Percentiles rank a stretch among this genome's conserved stretches.
phyloP scores from a whole-genome alignment of 495 filamentous ascomycete genomes.

The Aspergillus homomorphus region DNA sequence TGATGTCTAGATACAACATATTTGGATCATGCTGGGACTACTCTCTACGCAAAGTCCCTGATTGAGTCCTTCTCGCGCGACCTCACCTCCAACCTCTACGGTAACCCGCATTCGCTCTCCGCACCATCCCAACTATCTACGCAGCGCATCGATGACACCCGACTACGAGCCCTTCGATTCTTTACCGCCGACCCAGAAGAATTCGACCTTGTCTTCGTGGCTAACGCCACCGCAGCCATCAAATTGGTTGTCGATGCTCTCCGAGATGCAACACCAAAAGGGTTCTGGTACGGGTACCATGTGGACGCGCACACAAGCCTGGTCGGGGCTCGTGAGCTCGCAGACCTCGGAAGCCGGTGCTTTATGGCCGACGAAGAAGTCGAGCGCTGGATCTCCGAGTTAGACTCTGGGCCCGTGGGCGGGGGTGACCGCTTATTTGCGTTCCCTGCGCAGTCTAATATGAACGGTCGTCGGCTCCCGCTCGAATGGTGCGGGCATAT shows the following conservation, averaged over 20 bases:
- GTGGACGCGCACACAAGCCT: constrained; percentile 84
- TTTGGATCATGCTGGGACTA: constrained; percentile 91
- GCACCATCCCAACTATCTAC: constrained; percentile 74
- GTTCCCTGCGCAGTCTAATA: constrained; percentile 89
- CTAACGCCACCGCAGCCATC: constrained; percentile 88
- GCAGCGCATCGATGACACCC: constrained; percentile 69
- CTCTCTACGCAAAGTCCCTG: constrained; percentile 74
- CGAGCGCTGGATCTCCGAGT: constrained; percentile 58
- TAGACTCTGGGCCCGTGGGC: constrained; percentile 21
- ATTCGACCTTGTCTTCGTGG: constrained; percentile 88
- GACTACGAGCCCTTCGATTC: constrained; percentile 68
- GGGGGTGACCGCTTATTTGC: constrained; percentile 60
- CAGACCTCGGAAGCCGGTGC: constrained; percentile 57
- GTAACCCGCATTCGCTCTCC: constrained; percentile 90
- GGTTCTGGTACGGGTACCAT: constrained; percentile 84
- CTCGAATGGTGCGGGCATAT: constrained; percentile 62
- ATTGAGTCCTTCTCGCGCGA: constrained; percentile 74
- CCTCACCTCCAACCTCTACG: constrained; percentile 75
- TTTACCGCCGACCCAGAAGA: constrained; percentile 80
- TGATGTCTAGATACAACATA: constrained; percentile 63
- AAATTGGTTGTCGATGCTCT: constrained; percentile 81
- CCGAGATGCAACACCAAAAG: constrained; percentile 52
- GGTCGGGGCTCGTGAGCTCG: constrained; percentile 75
- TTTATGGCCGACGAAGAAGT: constrained; percentile 65
- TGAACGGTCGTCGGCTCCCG: constrained; percentile 81